Percentiles rank a stretch among this genome's conserved stretches.
Evolutionary conservation across 2,329 filamentous ascomycete species (phyloP).

Genomic region (Fusarium sp.): DNA sequence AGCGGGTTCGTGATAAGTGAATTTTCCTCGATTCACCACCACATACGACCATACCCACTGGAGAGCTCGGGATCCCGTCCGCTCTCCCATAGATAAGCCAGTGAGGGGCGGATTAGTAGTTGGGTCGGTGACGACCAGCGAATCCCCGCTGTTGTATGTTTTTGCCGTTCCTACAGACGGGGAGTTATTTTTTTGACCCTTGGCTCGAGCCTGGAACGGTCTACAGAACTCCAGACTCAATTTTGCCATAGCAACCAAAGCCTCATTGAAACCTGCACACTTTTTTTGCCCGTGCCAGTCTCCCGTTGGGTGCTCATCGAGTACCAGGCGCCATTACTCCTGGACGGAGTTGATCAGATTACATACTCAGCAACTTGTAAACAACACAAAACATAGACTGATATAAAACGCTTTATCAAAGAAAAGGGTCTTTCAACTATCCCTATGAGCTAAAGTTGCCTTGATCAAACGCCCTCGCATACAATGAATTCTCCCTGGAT

Average conservation of each 20-base stretch:
- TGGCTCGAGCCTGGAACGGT: background rate
- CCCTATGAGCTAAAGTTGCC: background rate
- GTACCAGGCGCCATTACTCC: background rate
- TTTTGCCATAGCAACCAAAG: fast-evolving
- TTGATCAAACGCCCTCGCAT: background rate
- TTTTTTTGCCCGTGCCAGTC: background rate
- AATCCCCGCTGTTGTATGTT: background rate
- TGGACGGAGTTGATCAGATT: background rate
- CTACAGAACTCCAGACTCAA: background rate
- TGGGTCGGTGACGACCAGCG: background rate
- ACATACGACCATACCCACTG: slow-evolving; percentile 7
- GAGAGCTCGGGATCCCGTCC: background rate
- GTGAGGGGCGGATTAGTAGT: background rate
- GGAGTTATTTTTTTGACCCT: background rate
- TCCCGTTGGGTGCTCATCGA: too few species aligned
- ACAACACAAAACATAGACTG: background rate
- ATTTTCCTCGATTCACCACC: background rate
- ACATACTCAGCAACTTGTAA: background rate
- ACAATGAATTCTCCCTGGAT: too few species aligned
- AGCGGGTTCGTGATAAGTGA: background rate
- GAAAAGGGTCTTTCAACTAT: background rate
- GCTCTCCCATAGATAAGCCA: background rate
- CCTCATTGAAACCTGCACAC: background rate
- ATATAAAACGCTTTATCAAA: background rate
- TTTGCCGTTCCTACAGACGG: background rate